Evolutionary conservation across 2,329 filamentous ascomycete species (phyloP).

Genomic region (Calcarisporium arbuscula): DNA sequence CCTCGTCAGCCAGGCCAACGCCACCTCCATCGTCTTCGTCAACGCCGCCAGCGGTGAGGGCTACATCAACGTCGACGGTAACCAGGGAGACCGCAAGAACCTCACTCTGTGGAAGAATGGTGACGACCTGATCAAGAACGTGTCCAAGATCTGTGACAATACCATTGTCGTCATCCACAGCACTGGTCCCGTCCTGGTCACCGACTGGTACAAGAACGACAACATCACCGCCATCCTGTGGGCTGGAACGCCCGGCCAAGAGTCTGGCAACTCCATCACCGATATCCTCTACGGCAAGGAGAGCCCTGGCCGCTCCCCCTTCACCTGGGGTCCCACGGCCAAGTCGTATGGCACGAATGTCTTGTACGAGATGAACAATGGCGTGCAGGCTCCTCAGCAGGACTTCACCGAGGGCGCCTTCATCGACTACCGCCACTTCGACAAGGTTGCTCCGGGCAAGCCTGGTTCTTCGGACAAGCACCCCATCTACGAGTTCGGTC

Average conservation of each 20-base stretch:
- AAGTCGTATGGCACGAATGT: slow-evolving; percentile 64
- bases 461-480: slow-evolving; percentile 26
- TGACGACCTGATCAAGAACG: slow-evolving; percentile 73
- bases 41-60: slow-evolving; percentile 85
- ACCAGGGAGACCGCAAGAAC: slow-evolving; percentile 85
- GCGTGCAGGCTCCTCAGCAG: slow-evolving; percentile 57
- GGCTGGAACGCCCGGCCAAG: slow-evolving; percentile 76
- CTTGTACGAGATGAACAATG: slow-evolving; percentile 64
- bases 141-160: slow-evolving; percentile 73
- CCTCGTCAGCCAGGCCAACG: slow-evolving; percentile 56
- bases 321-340: slow-evolving; percentile 67
- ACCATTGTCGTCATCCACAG: slow-evolving; percentile 90
- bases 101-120: slow-evolving; percentile 82
- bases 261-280: slow-evolving; percentile 71
- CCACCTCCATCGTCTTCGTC: slow-evolving; percentile 78
- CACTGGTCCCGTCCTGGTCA: slow-evolving; percentile 70
- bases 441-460: slow-evolving; percentile 42
- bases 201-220: slow-evolving; percentile 65
- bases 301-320: slow-evolving; percentile 73
- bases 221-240: slow-evolving; percentile 82
- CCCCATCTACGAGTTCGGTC: slow-evolving; percentile 76
- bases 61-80: slow-evolving; percentile 75
- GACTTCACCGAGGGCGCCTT: slow-evolving; percentile 73
- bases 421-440: slow-evolving; percentile 66
- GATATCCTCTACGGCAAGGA: slow-evolving; percentile 79